Percentiles rank a stretch among this genome's conserved stretches.
phyloP scores from a whole-genome alignment of 768 basidiomycete species.

The Leccinum pellstonianum region DNA sequence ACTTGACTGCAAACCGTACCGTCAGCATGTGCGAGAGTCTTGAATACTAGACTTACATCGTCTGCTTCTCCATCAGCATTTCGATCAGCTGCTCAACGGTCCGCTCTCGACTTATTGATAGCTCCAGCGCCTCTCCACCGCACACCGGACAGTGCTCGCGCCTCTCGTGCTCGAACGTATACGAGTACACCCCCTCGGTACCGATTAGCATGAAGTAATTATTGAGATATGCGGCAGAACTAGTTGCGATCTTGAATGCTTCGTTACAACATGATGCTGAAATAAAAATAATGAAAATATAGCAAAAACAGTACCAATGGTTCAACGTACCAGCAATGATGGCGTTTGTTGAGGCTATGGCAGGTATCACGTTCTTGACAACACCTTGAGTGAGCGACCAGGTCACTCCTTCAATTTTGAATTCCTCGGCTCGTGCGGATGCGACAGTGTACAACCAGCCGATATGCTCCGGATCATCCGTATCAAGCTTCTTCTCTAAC shows the following conservation, averaged over 20 bases:
- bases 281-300: neutral
- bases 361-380: conserved; percentile 99
- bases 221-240: conserved; percentile 89
- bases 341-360: conserved; percentile 97
- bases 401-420: conserved; percentile 97
- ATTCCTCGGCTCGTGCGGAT: conserved; percentile 80
- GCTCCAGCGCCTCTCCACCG: conserved; percentile 83
- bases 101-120: conserved; percentile 65
- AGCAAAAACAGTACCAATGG: neutral
- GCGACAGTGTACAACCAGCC: conserved; percentile 88
- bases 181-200: conserved; percentile 94
- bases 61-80: conserved; percentile 80
- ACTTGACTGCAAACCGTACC: conserved; percentile 67
- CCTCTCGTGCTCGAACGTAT: conserved; percentile 94
- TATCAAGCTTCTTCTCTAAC: conserved; percentile 89
- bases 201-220: conserved; percentile 99
- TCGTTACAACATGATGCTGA: conserved; percentile 97
- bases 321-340: conserved; percentile 80
- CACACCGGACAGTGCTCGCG: conserved; percentile 96
- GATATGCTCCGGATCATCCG: conserved; percentile 96
- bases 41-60: conserved; percentile 41
- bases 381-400: conserved; percentile 98
- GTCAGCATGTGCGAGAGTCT: conserved; percentile 1
- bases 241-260: conserved; percentile 98
- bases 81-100: conserved; percentile 90